A percentile compares a stretch with the other conserved stretches of the same genome.
Conservation (phyloP, 495 filamentous ascomycete genomes). For the Penicillium angulare region DNA sequence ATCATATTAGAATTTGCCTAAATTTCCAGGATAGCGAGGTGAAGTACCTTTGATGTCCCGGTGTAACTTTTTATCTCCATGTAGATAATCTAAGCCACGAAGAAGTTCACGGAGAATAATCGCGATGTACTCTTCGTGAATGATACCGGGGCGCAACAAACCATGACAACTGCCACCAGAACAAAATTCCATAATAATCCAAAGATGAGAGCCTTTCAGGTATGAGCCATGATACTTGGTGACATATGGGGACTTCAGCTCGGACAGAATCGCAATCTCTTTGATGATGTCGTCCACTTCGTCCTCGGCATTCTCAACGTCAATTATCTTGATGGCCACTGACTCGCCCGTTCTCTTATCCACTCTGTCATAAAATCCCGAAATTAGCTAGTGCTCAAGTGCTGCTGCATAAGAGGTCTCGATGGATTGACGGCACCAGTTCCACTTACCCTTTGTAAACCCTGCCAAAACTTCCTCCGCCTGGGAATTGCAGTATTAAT, state of each 20-base stretch:
- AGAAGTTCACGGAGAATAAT: constrained; percentile 91
- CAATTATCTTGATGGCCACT: constrained; percentile 94
- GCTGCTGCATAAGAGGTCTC: neutral
- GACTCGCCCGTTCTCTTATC: constrained; percentile 81
- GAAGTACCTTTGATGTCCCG: constrained; percentile 90
- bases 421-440: neutral
- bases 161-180: constrained; percentile 91
- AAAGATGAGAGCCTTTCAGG: constrained; percentile 89
- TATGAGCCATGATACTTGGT: constrained; percentile 97
- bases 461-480: constrained; percentile 90
- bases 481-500: constrained; percentile 26
- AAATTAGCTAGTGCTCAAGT: neutral
- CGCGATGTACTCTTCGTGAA: constrained; percentile 89
- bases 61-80: constrained; percentile 92
- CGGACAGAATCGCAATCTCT: constrained; percentile 94
- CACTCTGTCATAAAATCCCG: constrained; percentile 57
- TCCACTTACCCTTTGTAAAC: constrained; percentile 84
- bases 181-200: constrained; percentile 98
- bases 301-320: constrained; percentile 97
- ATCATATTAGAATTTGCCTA: constrained; percentile 14
- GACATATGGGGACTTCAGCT: constrained; percentile 89
- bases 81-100: constrained; percentile 86
- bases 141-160: constrained; percentile 87
- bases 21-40: neutral
- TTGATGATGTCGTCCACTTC: constrained; percentile 99